Percentiles rank a stretch among this genome's conserved stretches.
phyloP scores from a whole-genome alignment of 228 moss, liverwort and hornwort species.

The Sphagnum magellanicum region DNA sequence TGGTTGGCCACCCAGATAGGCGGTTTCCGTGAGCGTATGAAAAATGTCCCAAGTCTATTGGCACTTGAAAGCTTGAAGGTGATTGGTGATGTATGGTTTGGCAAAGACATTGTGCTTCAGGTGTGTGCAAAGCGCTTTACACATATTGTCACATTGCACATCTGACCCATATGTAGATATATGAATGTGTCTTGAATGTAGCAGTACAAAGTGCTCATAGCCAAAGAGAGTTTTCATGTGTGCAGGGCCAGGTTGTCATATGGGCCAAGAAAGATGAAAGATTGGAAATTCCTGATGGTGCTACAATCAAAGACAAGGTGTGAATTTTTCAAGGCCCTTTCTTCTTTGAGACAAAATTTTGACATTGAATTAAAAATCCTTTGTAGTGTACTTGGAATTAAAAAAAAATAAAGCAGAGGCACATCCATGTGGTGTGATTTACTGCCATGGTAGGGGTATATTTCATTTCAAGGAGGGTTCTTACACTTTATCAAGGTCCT shows the following conservation, averaged over 20 bases:
- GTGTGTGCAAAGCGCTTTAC: conserved; percentile 12
- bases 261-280: conserved; percentile 66
- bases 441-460: no score
- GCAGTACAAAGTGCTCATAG: not conserved
- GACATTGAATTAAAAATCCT: not conserved
- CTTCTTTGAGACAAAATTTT: conserved; percentile 30
- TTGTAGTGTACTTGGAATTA: no score
- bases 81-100: conserved; percentile 85
- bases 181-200: not conserved
- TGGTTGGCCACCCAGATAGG: conserved; percentile 43
- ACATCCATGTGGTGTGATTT: no score
- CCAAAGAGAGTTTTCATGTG: no score
- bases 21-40: conserved; percentile 67
- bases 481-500: not conserved
- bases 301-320: conserved; percentile 45
- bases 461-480: no score
- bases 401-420: no score
- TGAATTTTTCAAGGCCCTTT: not conserved
- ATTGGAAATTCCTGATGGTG: conserved; percentile 69
- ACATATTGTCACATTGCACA: no score
- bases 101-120: conserved; percentile 66
- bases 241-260: conserved; percentile 79
- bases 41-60: conserved; percentile 65
- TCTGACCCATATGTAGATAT: not conserved
- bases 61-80: conserved; percentile 52